These are phyloP conservation scores for Bipolaris zeicola DNA, from an alignment of 2,329 filamentous ascomycete genomes.

Conservation along the genomic window DNA sequence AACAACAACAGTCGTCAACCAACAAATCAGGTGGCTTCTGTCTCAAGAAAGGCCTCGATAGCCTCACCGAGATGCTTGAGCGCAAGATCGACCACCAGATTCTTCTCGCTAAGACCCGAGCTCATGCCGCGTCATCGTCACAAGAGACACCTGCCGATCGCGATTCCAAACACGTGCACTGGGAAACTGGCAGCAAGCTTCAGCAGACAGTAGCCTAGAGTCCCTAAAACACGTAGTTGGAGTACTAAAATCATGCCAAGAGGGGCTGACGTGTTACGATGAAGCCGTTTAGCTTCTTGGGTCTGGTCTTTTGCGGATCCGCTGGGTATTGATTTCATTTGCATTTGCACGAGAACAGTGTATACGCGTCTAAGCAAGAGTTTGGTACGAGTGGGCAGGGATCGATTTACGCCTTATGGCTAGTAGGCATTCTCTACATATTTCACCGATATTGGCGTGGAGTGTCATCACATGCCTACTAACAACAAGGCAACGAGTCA, in stretches of 20 bases:
- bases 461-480: too few species aligned
- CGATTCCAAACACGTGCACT: background rate
- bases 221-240: background rate
- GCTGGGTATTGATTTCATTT: too few species aligned
- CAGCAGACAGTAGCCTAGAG: background rate
- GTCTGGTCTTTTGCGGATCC: too few species aligned
- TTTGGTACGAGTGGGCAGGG: too few species aligned
- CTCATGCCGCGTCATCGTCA: constrained; percentile 7
- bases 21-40: background rate
- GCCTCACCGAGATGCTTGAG: constrained; percentile 12
- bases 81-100: constrained; percentile 21
- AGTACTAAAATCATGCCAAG: background rate
- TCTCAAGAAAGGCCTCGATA: constrained; percentile 19
- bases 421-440: too few species aligned
- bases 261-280: background rate
- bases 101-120: constrained; percentile 17
- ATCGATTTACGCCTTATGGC: too few species aligned
- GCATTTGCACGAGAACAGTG: too few species aligned
- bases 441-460: too few species aligned
- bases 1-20: background rate
- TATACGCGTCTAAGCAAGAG: too few species aligned
- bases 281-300: background rate
- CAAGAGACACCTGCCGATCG: background rate
- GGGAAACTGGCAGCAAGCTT: background rate
- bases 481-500: too few species aligned